Evolutionary conservation across 495 filamentous ascomycete species (phyloP).

Genomic region (Podospora conica): DNA sequence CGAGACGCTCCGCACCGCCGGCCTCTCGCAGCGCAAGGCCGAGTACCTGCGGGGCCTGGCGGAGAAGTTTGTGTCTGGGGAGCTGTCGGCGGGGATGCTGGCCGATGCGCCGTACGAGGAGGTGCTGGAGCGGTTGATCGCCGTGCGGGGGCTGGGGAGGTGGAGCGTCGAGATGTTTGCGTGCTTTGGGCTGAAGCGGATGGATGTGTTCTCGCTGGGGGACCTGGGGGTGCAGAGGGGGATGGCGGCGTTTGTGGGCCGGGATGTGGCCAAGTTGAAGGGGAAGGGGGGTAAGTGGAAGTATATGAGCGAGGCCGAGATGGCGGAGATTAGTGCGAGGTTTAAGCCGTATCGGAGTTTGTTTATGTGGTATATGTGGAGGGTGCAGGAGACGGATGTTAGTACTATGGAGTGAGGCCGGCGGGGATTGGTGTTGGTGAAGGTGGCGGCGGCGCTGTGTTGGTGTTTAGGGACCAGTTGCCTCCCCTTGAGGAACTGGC

Average conservation of each 20-base stretch:
- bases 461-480: no score
- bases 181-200: conserved; percentile 81
- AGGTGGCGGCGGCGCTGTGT: no score
- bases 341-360: conserved; percentile 76
- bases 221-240: conserved; percentile 94
- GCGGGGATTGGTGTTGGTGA: neutral
- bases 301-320: conserved; percentile 91
- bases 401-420: conserved; percentile 49
- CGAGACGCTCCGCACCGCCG: conserved; percentile 67
- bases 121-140: conserved; percentile 70
- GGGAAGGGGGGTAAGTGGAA: conserved; percentile 88
- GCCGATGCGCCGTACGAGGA: conserved; percentile 77
- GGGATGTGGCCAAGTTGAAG: conserved; percentile 79
- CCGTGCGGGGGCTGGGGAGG: conserved; percentile 76
- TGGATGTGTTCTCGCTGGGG: conserved; percentile 88
- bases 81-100: conserved; percentile 69
- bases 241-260: conserved; percentile 81
- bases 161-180: conserved; percentile 99
- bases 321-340: conserved; percentile 71
- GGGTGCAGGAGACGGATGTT: conserved; percentile 69
- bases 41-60: conserved; percentile 87
- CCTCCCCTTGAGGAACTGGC: no score
- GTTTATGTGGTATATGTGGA: conserved; percentile 85
- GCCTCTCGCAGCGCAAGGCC: conserved; percentile 85
- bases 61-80: conserved; percentile 67